Evolutionary conservation across 2,329 filamentous ascomycete species (phyloP).

Genomic region (Colletotrichum theobromicola): DNA sequence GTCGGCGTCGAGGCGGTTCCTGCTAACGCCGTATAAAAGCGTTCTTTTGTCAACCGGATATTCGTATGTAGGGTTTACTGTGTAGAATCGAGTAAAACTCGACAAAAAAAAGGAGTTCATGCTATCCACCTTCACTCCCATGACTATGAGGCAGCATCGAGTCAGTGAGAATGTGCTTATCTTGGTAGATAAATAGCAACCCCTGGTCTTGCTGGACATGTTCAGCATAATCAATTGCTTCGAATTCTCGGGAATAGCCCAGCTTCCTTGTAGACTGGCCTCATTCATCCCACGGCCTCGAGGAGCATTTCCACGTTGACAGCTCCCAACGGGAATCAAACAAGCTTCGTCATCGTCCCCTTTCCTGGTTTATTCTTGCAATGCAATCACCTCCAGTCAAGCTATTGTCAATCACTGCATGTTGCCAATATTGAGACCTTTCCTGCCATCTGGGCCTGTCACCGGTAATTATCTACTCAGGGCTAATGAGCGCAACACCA

Average conservation of each 20-base stretch:
- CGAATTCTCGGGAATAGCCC: too few species aligned
- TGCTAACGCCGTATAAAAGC: background rate
- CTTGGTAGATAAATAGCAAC: accelerated
- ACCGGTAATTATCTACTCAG: background rate
- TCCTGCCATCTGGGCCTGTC: accelerated
- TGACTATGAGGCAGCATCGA: background rate
- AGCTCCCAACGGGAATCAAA: background rate
- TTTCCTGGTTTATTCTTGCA: background rate
- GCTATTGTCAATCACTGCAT: accelerated
- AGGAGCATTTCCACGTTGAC: accelerated
- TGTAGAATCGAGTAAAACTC: background rate
- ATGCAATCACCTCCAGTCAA: background rate
- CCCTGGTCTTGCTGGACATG: too few species aligned
- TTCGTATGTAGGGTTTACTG: background rate
- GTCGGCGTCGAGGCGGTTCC: background rate
- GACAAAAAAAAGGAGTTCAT: background rate
- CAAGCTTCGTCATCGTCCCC: background rate
- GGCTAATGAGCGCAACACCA: background rate
- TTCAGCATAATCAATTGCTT: too few species aligned
- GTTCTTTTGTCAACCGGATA: background rate
- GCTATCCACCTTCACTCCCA: background rate
- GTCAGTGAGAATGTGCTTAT: background rate
- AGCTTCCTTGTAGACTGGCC: too few species aligned
- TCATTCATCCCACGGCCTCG: too few species aligned
- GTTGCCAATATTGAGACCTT: background rate